Evolutionary conservation across 2,329 filamentous ascomycete genomes (phyloP).

Genomic region (Fusarium sp.): DNA sequence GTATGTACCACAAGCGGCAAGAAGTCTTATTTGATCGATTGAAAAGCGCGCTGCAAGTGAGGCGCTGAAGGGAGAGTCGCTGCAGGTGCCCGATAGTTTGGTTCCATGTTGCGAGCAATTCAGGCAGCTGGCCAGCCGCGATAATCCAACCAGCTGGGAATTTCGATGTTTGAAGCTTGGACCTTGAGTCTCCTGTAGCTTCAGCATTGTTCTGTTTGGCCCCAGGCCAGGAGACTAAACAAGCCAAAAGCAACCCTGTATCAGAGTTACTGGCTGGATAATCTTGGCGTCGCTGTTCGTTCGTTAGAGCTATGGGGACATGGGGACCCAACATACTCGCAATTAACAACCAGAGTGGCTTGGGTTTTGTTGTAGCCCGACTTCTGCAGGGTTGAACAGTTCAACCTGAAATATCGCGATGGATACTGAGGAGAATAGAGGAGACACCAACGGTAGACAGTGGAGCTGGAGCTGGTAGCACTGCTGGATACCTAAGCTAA

Average conservation of each 20-base stretch:
- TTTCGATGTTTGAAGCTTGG: conserved; percentile 23
- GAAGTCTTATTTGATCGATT: conserved; percentile 22
- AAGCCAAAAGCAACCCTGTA: conserved; percentile 36
- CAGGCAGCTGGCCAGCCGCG: conserved; percentile 10
- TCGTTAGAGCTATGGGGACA: conserved; percentile 16
- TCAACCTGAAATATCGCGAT: conserved; percentile 31
- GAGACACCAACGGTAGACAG: conserved; percentile 30
- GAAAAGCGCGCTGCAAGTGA: conserved; percentile 11
- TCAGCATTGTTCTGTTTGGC: conserved; percentile 30
- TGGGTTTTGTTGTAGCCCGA: conserved; percentile 39
- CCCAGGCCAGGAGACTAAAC: neutral
- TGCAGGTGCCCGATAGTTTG: conserved; percentile 34
- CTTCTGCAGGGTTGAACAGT: conserved; percentile 40
- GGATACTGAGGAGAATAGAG: conserved; percentile 21
- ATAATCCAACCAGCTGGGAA: conserved; percentile 22
- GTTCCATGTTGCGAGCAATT: conserved; percentile 18
- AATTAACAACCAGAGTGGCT: conserved; percentile 39
- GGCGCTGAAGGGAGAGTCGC: conserved; percentile 27
- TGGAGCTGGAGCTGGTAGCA: conserved; percentile 33
- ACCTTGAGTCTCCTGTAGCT: conserved; percentile 1
- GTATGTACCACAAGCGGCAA: conserved; percentile 8
- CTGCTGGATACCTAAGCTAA: conserved; percentile 21
- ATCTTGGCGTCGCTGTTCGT: conserved; percentile 18
- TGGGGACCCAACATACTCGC: conserved; percentile 37
- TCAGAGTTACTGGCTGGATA: conserved; percentile 25